Evolutionary conservation across 805 yeast genomes (phyloP).

Genomic region (Metschnikowia arizonensis): DNA sequence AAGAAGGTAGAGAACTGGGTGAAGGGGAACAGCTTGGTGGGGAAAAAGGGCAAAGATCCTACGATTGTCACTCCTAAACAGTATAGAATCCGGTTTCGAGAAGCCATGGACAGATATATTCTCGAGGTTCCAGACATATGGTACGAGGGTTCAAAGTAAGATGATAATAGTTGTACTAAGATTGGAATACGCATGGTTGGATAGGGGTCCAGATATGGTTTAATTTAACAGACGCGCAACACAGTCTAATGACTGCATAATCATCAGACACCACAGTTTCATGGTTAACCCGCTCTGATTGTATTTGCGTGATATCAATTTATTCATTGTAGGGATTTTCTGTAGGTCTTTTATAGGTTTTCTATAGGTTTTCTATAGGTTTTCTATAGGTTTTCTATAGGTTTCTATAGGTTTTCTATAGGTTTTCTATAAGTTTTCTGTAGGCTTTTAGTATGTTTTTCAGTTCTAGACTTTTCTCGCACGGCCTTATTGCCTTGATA

Average conservation of each 20-base stretch:
- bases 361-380: no score
- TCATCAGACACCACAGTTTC: background rate
- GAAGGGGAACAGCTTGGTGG: conserved; percentile 84
- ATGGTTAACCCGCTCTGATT: background rate
- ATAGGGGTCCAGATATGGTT: background rate
- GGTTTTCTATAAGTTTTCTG: no score
- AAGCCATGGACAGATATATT: conserved; percentile 95
- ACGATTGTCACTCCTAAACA: conserved; percentile 97
- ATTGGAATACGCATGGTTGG: background rate
- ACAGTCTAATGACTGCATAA: background rate
- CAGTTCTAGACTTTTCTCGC: no score
- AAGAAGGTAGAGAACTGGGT: conserved; percentile 98
- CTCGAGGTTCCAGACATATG: conserved; percentile 87
- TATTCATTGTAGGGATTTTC: no score
- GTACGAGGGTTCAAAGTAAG: conserved; percentile 35
- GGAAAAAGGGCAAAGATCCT: conserved; percentile 86
- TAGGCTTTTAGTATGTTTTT: no score
- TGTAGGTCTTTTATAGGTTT: no score
- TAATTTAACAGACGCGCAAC: background rate
- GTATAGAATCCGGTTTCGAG: conserved; percentile 88
- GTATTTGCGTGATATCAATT: no score
- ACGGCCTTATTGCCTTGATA: no score
- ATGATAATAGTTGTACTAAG: no score
- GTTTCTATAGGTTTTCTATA: no score
- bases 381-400: no score